Base-by-base conservation (phyloP, 2,329 filamentous ascomycete species). In the Colletotrichum sp. region DNA sequence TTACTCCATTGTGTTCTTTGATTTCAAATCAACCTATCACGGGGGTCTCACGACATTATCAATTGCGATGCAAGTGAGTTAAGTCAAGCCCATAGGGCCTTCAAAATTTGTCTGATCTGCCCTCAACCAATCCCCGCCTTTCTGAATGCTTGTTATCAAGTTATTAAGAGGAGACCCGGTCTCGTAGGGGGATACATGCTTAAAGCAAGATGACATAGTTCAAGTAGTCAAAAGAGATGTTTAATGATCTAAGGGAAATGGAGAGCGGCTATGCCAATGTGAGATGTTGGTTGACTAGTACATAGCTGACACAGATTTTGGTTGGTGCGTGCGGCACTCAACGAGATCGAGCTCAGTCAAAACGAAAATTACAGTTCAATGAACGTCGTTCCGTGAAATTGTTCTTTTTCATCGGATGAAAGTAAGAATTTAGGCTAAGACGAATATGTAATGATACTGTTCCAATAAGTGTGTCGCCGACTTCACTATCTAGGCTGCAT, bases 371-470 rank as follows among this genome's bases (percentile, higher is more conserved):
- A 12, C 18, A 1, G 5, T 49, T 3, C 39, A n/a, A 12, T n/a
- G 6, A n/a, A 49, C 9, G 18, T 12, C 3, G 18, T 12, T 49
- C 39, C 18, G 9, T 49, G 1, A 12, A 49, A 12, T 1, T n/a
- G 18, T n/a, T n/a, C 3, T n/a, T 13, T 52, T 52, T 52, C 3
- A 52, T 52, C n/a, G n/a, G 44, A 52, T 5, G 44, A 52, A 52
- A 1, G 2, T 1, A 13, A 21, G 6, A 49, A 8, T 0, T 21
- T 21, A 13, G n/a, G n/a, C n/a, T 10, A 21, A 13, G 12, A 7
- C n/a, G n/a, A 52, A 21, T 21, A 21, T 24, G 44, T 52, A 8
- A 3, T 21, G 44, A 21, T 52, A 52, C 44, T 8, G 4, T 24
- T 21, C 44, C 10, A 8, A 52, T 13, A 21, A 52, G n/a, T 13